Conservation (phyloP, 768 basidiomycete species). For the Macrolepiota fuliginosa region DNA sequence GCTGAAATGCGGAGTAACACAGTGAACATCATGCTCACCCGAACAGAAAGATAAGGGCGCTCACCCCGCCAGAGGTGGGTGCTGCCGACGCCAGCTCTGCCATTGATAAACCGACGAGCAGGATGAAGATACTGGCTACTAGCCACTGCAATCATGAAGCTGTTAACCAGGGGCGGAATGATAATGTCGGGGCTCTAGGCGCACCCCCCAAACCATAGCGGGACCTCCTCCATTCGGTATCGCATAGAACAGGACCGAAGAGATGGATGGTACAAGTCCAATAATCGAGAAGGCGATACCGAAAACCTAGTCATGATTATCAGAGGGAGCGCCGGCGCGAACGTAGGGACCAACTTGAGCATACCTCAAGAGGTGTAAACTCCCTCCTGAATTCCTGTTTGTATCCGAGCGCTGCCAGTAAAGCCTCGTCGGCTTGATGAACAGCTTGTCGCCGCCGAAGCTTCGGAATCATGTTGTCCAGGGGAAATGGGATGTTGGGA, state of each 20-base stretch:
- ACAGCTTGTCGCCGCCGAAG: conserved; percentile 1
- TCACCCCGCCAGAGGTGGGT: conserved; percentile 70
- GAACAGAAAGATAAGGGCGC: conserved; percentile 9
- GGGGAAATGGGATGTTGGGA: too few species aligned
- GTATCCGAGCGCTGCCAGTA: conserved; percentile 38
- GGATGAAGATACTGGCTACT: conserved; percentile 59
- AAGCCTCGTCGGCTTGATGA: conserved; percentile 31
- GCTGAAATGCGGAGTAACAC: conserved; percentile 19
- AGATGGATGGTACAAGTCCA: conserved; percentile 63
- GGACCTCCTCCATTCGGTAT: conserved; percentile 69
- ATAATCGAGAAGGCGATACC: conserved; percentile 72
- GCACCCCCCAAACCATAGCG: conserved; percentile 72
- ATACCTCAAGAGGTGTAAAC: conserved; percentile 48
- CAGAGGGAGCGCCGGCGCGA: not conserved
- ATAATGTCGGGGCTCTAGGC: conserved; percentile 18
- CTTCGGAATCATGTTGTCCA: not conserved
- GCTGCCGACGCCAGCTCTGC: conserved; percentile 69
- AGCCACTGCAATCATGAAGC: conserved; percentile 46
- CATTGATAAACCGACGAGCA: conserved; percentile 64
- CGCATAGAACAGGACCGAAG: conserved; percentile 52
- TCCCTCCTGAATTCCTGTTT: conserved; percentile 55
- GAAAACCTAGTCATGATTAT: conserved; percentile 49
- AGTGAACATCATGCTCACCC: not conserved
- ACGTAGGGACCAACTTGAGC: not conserved
- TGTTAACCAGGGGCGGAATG: not conserved